Percentiles rank a stretch among this genome's conserved stretches.
phyloP scores from a whole-genome alignment of 1,139 yeast species.

The Sugiyamaella grinbergsii region DNA sequence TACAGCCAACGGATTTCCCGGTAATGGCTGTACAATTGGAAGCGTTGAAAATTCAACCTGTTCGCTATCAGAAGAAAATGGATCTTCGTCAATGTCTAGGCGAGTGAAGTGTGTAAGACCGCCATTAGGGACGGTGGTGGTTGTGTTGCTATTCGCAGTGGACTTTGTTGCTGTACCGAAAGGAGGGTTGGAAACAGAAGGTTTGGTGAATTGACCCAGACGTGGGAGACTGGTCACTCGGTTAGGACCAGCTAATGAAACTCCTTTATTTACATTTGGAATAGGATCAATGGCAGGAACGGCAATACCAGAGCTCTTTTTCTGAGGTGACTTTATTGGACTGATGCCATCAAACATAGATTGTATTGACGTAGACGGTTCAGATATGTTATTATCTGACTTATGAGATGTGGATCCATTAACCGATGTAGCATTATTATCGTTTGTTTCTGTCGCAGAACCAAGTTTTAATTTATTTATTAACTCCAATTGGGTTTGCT shows the following conservation, averaged over 20 bases:
- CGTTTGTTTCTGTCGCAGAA: background rate
- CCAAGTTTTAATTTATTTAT: no score
- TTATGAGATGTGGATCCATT: background rate
- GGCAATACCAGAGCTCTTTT: background rate
- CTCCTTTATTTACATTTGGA: background rate
- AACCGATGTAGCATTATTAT: background rate
- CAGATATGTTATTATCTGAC: background rate
- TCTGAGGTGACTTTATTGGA: slow-evolving; percentile 18
- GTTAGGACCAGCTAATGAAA: background rate
- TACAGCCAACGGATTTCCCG: background rate
- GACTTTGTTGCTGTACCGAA: no score
- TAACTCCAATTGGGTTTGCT: background rate
- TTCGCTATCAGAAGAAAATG: slow-evolving; percentile 16
- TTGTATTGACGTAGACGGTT: background rate
- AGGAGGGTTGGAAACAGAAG: no score
- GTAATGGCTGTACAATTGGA: background rate
- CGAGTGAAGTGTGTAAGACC: background rate
- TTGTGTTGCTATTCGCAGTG: no score
- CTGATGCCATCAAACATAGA: slow-evolving; percentile 21
- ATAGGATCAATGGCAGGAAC: background rate
- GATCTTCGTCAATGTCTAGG: slow-evolving; percentile 16
- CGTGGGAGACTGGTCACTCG: background rate
- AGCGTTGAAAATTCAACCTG: slow-evolving; percentile 11
- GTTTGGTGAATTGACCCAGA: slow-evolving; percentile 2
- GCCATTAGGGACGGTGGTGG: no score